phyloP scores from a whole-genome alignment of 2,329 filamentous ascomycete species.

The Phialocephala sp. region DNA sequence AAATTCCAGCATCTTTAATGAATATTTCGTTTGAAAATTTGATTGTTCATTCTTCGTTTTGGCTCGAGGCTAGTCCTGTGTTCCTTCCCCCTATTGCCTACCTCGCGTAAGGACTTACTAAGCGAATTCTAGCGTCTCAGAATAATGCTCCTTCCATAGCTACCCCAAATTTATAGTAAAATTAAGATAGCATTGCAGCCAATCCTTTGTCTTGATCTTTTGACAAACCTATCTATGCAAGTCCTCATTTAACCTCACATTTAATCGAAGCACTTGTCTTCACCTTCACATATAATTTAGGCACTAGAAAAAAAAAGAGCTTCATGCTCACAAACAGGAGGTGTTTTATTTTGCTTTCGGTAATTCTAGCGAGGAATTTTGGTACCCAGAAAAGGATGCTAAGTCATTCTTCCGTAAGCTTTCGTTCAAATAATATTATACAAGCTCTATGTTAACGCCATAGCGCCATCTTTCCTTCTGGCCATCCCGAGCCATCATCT shows the following conservation, averaged over 20 bases:
- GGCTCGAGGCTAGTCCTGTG: not conserved
- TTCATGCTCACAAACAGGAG: too few species aligned
- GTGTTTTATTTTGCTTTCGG: too few species aligned
- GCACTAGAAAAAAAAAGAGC: too few species aligned
- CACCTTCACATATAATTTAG: too few species aligned
- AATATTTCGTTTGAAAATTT: not conserved
- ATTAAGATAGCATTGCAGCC: too few species aligned
- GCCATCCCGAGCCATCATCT: not conserved
- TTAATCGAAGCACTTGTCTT: too few species aligned
- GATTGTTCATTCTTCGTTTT: not conserved
- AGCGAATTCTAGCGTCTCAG: not conserved
- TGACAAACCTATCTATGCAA: too few species aligned
- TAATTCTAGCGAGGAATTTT: too few species aligned
- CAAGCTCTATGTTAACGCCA: conserved; percentile 10
- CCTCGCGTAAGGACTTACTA: not conserved
- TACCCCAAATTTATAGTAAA: too few species aligned
- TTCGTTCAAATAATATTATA: not conserved
- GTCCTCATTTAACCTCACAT: too few species aligned
- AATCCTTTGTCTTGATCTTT: too few species aligned
- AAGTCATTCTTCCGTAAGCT: not conserved
- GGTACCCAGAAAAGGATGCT: too few species aligned
- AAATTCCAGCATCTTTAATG: conserved; percentile 5
- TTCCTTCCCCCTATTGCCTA: not conserved
- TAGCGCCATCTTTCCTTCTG: not conserved
- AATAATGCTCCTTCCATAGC: not conserved